A percentile compares a stretch with the other conserved stretches of the same genome.
Conservation (phyloP, 2,329 filamentous ascomycete genomes). For the Xylariaceae sp. region DNA sequence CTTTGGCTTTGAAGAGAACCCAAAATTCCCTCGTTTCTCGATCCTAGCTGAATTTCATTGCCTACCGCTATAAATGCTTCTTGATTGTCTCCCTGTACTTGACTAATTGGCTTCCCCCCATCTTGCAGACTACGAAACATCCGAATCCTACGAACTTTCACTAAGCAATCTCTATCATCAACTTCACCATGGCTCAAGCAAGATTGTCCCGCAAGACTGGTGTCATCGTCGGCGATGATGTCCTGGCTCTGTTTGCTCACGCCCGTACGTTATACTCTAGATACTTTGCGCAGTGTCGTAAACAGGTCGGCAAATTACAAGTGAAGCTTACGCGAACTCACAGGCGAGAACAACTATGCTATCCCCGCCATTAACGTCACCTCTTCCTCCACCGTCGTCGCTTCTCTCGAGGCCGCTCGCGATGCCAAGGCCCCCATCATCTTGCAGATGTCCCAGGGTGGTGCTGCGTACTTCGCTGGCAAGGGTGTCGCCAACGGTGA, state of each 20-base stretch:
- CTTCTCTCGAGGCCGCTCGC: conserved; percentile 88
- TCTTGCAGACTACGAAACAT: too few species aligned
- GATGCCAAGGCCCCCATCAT: conserved; percentile 89
- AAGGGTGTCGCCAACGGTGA: conserved; percentile 79
- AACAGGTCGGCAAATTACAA: not conserved
- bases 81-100: too few species aligned
- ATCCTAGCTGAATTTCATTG: too few species aligned
- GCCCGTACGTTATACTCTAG: not conserved
- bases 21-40: conserved; percentile 3
- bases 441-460: conserved; percentile 90
- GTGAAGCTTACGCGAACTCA: conserved; percentile 4
- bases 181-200: conserved; percentile 14
- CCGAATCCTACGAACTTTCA: too few species aligned
- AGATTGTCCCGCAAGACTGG: conserved; percentile 21
- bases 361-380: conserved; percentile 93
- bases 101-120: not conserved
- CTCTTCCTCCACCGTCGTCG: conserved; percentile 81
- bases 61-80: too few species aligned
- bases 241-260: conserved; percentile 7
- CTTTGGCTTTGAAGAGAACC: not conserved
- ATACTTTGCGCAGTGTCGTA: not conserved
- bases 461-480: conserved; percentile 87
- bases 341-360: conserved; percentile 70
- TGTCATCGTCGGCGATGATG: conserved; percentile 25
- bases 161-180: not conserved